Conservation (phyloP, 2,329 filamentous ascomycete species). For the Trichoderma sp. region DNA sequence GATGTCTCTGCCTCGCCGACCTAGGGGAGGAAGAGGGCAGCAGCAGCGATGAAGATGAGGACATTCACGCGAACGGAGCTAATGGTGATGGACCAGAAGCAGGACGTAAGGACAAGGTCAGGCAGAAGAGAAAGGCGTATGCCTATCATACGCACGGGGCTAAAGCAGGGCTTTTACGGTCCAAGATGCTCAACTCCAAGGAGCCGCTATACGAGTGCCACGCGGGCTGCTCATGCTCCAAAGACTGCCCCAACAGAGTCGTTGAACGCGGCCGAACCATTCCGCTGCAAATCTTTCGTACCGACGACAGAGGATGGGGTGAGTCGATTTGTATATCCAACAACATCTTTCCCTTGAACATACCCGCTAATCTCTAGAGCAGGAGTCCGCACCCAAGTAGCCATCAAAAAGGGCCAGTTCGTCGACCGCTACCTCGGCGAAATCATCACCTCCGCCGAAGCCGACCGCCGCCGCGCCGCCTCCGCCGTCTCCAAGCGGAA, state of each 20-base stretch:
- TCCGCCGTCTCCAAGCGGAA: conserved; percentile 61
- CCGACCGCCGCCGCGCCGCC: conserved; percentile 59
- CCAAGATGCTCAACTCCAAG: conserved; percentile 51
- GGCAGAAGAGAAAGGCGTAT: conserved; percentile 43
- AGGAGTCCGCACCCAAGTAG: conserved; percentile 63
- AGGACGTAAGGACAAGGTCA: conserved; percentile 34
- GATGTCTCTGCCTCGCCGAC: conserved; percentile 68
- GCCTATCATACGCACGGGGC: conserved; percentile 61
- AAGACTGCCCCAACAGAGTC: conserved; percentile 68
- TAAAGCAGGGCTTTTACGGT: conserved; percentile 52
- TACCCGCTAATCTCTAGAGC: not conserved
- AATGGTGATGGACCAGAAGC: not conserved
- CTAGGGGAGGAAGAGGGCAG: conserved; percentile 52
- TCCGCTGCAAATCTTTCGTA: conserved; percentile 74
- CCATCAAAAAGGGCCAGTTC: conserved; percentile 71
- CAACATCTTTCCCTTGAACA: not conserved
- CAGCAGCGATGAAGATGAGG: conserved; percentile 35
- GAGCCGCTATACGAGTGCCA: conserved; percentile 80
- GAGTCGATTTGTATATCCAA: conserved; percentile 24
- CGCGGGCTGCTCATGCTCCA: conserved; percentile 62
- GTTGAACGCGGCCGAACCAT: conserved; percentile 72
- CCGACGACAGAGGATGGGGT: conserved; percentile 73
- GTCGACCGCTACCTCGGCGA: conserved; percentile 78
- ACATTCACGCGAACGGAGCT: not conserved
- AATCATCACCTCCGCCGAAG: conserved; percentile 63